Evolutionary conservation across 2,329 filamentous ascomycete genomes (phyloP).

Genomic region (Zasmidium angulare): DNA sequence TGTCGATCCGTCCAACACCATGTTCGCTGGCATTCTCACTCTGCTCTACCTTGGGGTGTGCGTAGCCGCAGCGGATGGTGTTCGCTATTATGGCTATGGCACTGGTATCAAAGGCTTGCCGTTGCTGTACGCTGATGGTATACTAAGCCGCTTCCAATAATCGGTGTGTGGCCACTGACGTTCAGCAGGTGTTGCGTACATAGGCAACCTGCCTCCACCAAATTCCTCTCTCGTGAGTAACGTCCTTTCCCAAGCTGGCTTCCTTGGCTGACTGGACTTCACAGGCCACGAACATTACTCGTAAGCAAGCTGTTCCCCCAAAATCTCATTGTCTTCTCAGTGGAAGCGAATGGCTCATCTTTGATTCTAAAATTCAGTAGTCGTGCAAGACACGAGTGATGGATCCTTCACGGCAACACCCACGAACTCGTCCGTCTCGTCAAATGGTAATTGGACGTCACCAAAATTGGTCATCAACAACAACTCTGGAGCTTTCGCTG

Average conservation of each 20-base stretch:
- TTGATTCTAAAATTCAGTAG: constrained; percentile 18
- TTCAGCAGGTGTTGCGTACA: constrained; percentile 14
- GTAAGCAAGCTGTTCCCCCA: constrained; percentile 12
- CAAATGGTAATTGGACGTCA: constrained; percentile 18
- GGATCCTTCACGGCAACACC: constrained; percentile 11
- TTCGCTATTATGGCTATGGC: constrained; percentile 20
- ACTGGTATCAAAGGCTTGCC: constrained; percentile 19
- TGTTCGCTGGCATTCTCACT: constrained; percentile 1
- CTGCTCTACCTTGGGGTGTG: constrained; percentile 4
- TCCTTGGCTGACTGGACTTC: neutral
- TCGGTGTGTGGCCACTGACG: constrained; percentile 2
- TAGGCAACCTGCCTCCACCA: constrained; percentile 14
- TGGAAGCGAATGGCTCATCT: constrained; percentile 9
- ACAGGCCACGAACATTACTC: constrained; percentile 18
- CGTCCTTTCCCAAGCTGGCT: neutral
- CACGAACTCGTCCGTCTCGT: constrained; percentile 9
- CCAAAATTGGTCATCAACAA: constrained; percentile 20
- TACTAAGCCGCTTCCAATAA: neutral
- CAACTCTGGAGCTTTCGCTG: constrained; percentile 12
- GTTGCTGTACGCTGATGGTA: constrained; percentile 21
- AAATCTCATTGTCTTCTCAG: neutral
- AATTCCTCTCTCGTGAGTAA: constrained; percentile 5
- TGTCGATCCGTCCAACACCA: neutral
- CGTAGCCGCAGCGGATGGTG: constrained; percentile 5
- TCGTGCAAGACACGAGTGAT: constrained; percentile 10